Percentiles rank a stretch among this genome's conserved stretches.
Evolutionary conservation across 352 stramenopile genomes (phyloP).

Genomic region (Phytophthora aleatoria): DNA sequence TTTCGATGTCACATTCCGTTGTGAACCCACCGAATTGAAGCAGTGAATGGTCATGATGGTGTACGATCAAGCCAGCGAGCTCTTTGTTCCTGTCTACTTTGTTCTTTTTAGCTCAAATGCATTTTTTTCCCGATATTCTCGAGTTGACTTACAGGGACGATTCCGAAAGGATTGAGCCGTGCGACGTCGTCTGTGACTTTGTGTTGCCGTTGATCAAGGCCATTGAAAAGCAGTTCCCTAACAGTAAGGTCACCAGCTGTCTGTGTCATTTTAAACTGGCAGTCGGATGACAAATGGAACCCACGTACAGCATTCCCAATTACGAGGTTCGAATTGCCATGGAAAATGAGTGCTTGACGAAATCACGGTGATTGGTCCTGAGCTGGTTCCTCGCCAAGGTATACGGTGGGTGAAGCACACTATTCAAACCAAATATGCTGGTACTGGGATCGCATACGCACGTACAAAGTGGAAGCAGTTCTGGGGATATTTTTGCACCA

Average conservation of each 20-base stretch:
- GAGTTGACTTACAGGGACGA: neutral
- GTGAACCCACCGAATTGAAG: neutral
- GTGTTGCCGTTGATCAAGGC: neutral
- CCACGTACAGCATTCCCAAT: neutral
- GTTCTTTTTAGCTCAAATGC: neutral
- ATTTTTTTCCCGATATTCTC: neutral
- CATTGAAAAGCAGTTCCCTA: neutral
- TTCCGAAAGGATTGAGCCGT: neutral
- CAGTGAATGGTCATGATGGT: neutral
- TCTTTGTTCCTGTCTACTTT: neutral
- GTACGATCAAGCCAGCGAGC: neutral
- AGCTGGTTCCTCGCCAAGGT: neutral
- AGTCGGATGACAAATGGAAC: neutral
- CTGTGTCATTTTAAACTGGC: slow-evolving; percentile 3
- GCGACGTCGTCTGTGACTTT: too few species aligned
- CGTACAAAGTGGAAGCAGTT: neutral
- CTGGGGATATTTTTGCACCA: neutral
- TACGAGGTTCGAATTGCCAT: neutral
- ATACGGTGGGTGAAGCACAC: neutral
- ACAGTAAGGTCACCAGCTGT: neutral
- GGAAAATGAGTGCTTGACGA: slow-evolving; percentile 1
- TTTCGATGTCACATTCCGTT: neutral
- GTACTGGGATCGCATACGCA: neutral
- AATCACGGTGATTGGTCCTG: neutral
- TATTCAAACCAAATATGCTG: neutral